Percentiles rank a stretch among this genome's conserved stretches.
Conservation (phyloP, 2,329 filamentous ascomycete species). For the Stagonosporopsis vannaccii region DNA sequence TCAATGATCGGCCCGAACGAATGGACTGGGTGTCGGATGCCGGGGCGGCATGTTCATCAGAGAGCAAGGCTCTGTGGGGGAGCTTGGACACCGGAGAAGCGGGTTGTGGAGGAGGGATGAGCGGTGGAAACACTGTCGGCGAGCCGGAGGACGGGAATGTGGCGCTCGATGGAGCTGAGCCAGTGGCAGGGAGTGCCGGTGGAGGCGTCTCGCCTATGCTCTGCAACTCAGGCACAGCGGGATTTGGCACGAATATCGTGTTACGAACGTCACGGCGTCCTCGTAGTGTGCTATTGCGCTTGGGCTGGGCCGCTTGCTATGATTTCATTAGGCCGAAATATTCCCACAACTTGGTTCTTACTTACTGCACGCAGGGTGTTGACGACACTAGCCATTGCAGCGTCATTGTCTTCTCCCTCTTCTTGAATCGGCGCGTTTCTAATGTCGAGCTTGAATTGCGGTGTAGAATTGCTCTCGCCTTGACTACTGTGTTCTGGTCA, state of each 20-base stretch:
- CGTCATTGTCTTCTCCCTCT: slow-evolving; percentile 75
- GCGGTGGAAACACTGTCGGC: slow-evolving; percentile 22
- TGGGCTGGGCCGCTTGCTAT: slow-evolving; percentile 64
- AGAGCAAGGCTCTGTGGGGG: slow-evolving; percentile 44
- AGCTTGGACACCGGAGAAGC: slow-evolving; percentile 47
- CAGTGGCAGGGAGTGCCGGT: slow-evolving; percentile 28
- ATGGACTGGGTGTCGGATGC: slow-evolving; percentile 90
- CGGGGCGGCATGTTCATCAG: slow-evolving; percentile 60
- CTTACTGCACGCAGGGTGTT: slow-evolving; percentile 70
- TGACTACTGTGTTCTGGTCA: slow-evolving; percentile 25
- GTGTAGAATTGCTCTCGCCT: slow-evolving; percentile 39
- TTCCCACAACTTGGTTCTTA: slow-evolving; percentile 1
- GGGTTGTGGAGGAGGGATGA: slow-evolving; percentile 41
- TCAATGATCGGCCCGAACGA: slow-evolving; percentile 83
- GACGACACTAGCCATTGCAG: slow-evolving; percentile 76
- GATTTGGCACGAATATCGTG: slow-evolving; percentile 78
- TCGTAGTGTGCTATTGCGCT: slow-evolving; percentile 73
- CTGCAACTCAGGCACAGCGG: slow-evolving; percentile 47
- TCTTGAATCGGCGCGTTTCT: slow-evolving; percentile 79
- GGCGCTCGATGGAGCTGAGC: slow-evolving; percentile 22
- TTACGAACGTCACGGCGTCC: slow-evolving; percentile 92
- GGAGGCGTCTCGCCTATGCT: slow-evolving; percentile 46
- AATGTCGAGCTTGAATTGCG: slow-evolving; percentile 80
- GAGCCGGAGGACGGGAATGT: slow-evolving; percentile 20
- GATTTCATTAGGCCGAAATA: slow-evolving; percentile 24